These are phyloP conservation scores for Colletotrichum agaves DNA, from an alignment of 2,329 filamentous ascomycete species.

Conservation along the genomic window DNA sequence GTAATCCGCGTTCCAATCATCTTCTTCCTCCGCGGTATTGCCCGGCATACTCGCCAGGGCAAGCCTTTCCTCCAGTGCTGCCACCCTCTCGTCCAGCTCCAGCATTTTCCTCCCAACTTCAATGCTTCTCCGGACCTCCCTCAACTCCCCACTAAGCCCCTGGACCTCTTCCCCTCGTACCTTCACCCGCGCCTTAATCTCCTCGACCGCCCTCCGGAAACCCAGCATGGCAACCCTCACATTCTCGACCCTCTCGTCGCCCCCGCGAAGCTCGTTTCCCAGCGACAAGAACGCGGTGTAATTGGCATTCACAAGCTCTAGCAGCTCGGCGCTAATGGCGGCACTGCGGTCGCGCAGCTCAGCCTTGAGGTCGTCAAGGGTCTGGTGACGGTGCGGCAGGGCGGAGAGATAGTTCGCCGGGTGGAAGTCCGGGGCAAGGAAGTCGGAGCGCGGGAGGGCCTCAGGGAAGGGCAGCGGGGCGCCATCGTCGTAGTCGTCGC, in stretches of 20 bases:
- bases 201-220: constrained; percentile 84
- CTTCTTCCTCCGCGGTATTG: constrained; percentile 51
- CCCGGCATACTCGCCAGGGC: constrained; percentile 59
- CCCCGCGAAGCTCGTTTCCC: constrained; percentile 83
- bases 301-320: constrained; percentile 95
- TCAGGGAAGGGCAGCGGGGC: constrained; percentile 86
- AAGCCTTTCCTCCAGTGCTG: constrained; percentile 71
- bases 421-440: constrained; percentile 81
- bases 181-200: constrained; percentile 74
- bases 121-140: constrained; percentile 70
- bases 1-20: constrained; percentile 49
- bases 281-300: constrained; percentile 91
- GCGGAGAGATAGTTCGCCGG: constrained; percentile 84
- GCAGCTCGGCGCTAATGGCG: constrained; percentile 83
- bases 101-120: constrained; percentile 71
- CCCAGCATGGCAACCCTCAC: constrained; percentile 87
- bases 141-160: constrained; percentile 73
- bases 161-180: constrained; percentile 72
- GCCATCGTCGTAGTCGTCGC: constrained; percentile 62
- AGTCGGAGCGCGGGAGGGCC: constrained; percentile 84
- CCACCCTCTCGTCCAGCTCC: constrained; percentile 72
- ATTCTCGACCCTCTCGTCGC: constrained; percentile 91
- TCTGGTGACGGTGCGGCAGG: constrained; percentile 89
- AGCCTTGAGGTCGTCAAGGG: constrained; percentile 88
- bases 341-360: constrained; percentile 86